Evolutionary conservation across 441 rosid species (phyloP).

Genomic region (Gossypium davidsonii): DNA sequence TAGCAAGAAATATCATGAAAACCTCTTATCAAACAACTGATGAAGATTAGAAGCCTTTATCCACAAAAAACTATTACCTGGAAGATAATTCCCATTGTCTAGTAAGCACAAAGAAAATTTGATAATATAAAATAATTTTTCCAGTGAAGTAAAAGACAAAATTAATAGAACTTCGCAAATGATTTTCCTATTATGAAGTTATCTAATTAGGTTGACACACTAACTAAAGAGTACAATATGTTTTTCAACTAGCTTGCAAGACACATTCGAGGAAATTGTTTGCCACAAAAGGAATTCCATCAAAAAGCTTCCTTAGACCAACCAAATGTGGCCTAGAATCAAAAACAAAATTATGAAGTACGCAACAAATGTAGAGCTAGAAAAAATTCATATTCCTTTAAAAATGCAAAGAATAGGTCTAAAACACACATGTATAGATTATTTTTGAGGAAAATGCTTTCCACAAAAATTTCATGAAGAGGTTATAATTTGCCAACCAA

Average conservation of each 20-base stretch:
- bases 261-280: neutral
- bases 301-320: neutral
- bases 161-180: neutral
- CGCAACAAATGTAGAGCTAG: neutral
- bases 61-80: neutral
- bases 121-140: neutral
- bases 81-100: neutral
- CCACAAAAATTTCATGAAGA: neutral
- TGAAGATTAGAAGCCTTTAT: neutral
- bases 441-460: neutral
- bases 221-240: neutral
- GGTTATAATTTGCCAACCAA: neutral
- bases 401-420: neutral
- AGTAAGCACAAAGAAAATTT: neutral
- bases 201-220: constrained; percentile 1
- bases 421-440: neutral
- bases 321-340: neutral
- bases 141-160: neutral
- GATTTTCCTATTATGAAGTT: neutral
- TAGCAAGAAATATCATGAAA: neutral
- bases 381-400: neutral
- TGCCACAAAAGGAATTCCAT: neutral
- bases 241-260: neutral
- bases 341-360: neutral
- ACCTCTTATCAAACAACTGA: neutral